Conservation (phyloP, 495 filamentous ascomycete species). For the Podospora pseudoanserina region DNA sequence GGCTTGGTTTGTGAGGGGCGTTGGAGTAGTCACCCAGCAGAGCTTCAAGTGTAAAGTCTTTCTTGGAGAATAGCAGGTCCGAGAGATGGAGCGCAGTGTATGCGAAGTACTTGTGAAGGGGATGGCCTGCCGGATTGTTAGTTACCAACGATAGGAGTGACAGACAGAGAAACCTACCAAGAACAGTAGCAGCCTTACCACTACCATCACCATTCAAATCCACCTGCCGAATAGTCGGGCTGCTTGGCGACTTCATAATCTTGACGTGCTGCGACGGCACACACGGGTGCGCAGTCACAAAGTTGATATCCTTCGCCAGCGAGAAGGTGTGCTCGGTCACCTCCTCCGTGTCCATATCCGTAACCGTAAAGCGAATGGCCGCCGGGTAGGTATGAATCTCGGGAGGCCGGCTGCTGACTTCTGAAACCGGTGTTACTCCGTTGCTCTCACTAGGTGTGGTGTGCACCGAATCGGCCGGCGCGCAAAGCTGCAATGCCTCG, state of each 20-base stretch:
- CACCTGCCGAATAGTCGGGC: constrained; percentile 50
- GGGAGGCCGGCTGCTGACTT: constrained; percentile 30
- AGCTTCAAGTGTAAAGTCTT: constrained; percentile 40
- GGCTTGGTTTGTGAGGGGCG: constrained; percentile 27
- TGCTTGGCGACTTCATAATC: constrained; percentile 46
- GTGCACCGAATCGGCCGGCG: constrained; percentile 34
- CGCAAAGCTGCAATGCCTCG: constrained; percentile 40
- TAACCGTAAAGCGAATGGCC: constrained; percentile 50
- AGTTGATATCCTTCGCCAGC: constrained; percentile 60
- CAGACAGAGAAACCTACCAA: constrained; percentile 31
- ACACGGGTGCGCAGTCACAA: constrained; percentile 64
- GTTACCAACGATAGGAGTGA: not conserved
- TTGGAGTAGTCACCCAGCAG: constrained; percentile 37
- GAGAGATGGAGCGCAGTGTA: constrained; percentile 55
- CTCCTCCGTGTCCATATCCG: constrained; percentile 33
- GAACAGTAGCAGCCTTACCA: constrained; percentile 39
- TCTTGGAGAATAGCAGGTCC: constrained; percentile 44
- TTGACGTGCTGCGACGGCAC: constrained; percentile 52
- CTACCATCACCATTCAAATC: constrained; percentile 42
- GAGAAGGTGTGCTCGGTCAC: constrained; percentile 44
- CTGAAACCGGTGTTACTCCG: constrained; percentile 32
- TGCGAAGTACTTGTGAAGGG: constrained; percentile 58
- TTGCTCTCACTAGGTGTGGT: constrained; percentile 36
- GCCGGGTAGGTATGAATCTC: constrained; percentile 49
- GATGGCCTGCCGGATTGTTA: constrained; percentile 50